Conservation (phyloP, 805 yeast species). For the Suhomyces sp. region DNA sequence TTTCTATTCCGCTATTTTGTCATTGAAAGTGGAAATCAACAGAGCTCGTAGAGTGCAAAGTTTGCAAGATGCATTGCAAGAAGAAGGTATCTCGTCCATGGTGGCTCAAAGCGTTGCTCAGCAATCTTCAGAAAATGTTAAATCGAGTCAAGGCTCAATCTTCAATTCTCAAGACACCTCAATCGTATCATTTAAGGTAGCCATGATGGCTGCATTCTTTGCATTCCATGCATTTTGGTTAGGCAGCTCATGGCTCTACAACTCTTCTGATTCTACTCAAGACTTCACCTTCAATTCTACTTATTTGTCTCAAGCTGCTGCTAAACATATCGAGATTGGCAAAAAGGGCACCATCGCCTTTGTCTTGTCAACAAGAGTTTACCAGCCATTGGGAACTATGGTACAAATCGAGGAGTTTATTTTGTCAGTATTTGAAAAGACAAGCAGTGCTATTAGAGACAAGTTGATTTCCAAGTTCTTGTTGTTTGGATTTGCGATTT, state of each 20-base stretch:
- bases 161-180: constrained; percentile 23
- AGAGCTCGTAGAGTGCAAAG: constrained; percentile 78
- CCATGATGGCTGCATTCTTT: constrained; percentile 55
- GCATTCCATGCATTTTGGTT: constrained; percentile 66
- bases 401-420: constrained; percentile 63
- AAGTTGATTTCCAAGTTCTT: constrained; percentile 75
- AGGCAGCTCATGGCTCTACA: constrained; percentile 67
- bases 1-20: constrained; percentile 77
- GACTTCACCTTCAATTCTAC: constrained; percentile 15
- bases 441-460: constrained; percentile 74
- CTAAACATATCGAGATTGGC: constrained; percentile 45
- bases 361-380: constrained; percentile 53
- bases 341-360: constrained; percentile 54
- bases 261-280: constrained; percentile 11
- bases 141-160: constrained; percentile 26
- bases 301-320: constrained; percentile 38
- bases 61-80: constrained; percentile 78
- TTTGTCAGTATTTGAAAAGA: constrained; percentile 46
- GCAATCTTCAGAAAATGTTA: constrained; percentile 33
- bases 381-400: constrained; percentile 53
- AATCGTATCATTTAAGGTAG: constrained; percentile 57
- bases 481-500: constrained; percentile 66
- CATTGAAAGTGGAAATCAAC: constrained; percentile 85
- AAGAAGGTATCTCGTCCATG: constrained; percentile 78
- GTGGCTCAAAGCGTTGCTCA: constrained; percentile 72